A percentile compares a stretch with the other conserved stretches of the same genome.
Conservation (phyloP, 805 yeast genomes). For the Kockiozyma suomiensis region DNA sequence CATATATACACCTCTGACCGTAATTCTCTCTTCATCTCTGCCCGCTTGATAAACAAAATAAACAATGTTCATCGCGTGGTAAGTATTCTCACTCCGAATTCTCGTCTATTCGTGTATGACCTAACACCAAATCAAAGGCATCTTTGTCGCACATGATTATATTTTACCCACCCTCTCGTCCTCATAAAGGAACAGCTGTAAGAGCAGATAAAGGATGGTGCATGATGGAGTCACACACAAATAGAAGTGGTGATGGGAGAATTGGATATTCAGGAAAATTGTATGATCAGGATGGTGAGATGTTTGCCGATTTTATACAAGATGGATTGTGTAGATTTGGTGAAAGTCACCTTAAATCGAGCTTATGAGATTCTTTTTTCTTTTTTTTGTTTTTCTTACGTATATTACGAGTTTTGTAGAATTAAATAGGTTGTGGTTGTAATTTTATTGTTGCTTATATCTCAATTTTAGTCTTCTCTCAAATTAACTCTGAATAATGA, state of each 20-base stretch:
- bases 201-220: conserved; percentile 13
- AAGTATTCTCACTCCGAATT: neutral
- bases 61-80: conserved; percentile 8
- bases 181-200: neutral
- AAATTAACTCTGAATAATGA: no score
- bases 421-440: no score
- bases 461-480: no score
- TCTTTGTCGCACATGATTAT: conserved; percentile 19
- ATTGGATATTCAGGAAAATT: conserved; percentile 14
- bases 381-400: no score
- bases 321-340: conserved; percentile 17
- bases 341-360: neutral
- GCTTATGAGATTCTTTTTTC: neutral
- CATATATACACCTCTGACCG: conserved; percentile 24
- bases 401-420: no score
- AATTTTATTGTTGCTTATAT: no score
- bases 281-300: conserved; percentile 11
- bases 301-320: conserved; percentile 27
- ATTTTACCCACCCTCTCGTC: conserved; percentile 18
- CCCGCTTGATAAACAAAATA: conserved; percentile 8
- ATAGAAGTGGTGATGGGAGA: conserved; percentile 22
- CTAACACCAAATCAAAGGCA: neutral
- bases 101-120: no score
- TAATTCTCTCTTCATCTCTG: conserved; percentile 13
- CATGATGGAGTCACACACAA: conserved; percentile 14